Conservation (phyloP, 2,329 filamentous ascomycete species). For the Dryadomyces sulphureus region DNA sequence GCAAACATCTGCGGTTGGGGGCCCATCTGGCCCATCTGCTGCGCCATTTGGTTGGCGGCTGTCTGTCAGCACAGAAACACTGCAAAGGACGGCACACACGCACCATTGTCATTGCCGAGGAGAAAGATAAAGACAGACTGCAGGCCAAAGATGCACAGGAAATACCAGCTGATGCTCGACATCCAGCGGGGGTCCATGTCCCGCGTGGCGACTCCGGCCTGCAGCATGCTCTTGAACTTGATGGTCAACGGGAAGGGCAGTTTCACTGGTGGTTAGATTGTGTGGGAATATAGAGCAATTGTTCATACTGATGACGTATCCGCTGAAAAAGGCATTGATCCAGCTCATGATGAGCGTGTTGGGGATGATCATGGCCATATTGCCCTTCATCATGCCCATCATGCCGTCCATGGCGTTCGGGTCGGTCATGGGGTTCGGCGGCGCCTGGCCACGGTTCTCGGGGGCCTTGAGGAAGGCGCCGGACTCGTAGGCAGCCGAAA, state of each 20-base stretch:
- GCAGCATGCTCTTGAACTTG: constrained; percentile 98
- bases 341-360: constrained; percentile 99
- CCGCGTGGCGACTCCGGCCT: constrained; percentile 87
- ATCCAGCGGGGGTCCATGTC: constrained; percentile 98
- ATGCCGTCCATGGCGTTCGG: constrained; percentile 97
- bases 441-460: constrained; percentile 69
- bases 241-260: constrained; percentile 93
- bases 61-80: constrained; percentile 7
- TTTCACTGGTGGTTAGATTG: constrained; percentile 50
- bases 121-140: constrained; percentile 97
- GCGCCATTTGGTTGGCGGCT: constrained; percentile 85
- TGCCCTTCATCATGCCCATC: constrained; percentile 99
- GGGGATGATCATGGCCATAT: constrained; percentile 99
- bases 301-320: constrained; percentile 80
- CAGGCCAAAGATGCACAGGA: constrained; percentile 89
- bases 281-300: not conserved
- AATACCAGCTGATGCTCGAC: constrained; percentile 97
- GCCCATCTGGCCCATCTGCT: constrained; percentile 76
- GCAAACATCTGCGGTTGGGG: constrained; percentile 68
- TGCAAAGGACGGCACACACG: constrained; percentile 16
- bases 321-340: constrained; percentile 98
- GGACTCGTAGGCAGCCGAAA: constrained; percentile 68
- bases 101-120: constrained; percentile 89
- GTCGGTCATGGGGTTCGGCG: constrained; percentile 88
- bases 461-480: constrained; percentile 85